Evolutionary conservation across 805 yeast genomes (phyloP).

Genomic region (Starmera caribaea): DNA sequence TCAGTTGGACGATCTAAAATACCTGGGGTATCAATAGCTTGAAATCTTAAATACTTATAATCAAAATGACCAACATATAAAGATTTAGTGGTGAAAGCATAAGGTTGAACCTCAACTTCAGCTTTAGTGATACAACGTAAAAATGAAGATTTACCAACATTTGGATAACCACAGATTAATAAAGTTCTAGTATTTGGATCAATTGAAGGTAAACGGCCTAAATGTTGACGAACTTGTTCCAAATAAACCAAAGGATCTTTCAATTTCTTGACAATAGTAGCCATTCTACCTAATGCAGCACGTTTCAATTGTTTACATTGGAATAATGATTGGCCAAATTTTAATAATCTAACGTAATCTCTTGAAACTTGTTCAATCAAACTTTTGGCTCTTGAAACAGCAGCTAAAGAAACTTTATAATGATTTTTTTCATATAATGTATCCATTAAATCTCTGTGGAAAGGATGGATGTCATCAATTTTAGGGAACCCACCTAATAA

Average conservation of each 20-base stretch:
- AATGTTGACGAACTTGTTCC: slow-evolving; percentile 98
- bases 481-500: slow-evolving; percentile 86
- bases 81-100: slow-evolving; percentile 97
- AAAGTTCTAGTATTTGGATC: slow-evolving; percentile 98
- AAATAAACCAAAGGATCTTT: slow-evolving; percentile 89
- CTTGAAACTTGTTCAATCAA: slow-evolving; percentile 92
- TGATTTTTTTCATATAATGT: slow-evolving; percentile 97
- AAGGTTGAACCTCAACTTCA: slow-evolving; percentile 98
- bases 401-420: slow-evolving; percentile 92
- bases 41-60: slow-evolving; percentile 94
- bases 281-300: slow-evolving; percentile 99
- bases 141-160: slow-evolving; percentile 97
- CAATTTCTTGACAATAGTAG: slow-evolving; percentile 89
- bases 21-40: slow-evolving; percentile 99
- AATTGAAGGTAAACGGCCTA: slow-evolving; percentile 95
- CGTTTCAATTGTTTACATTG: slow-evolving; percentile 98
- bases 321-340: slow-evolving; percentile 95
- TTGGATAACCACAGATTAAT: slow-evolving; percentile 97
- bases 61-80: slow-evolving; percentile 98
- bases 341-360: slow-evolving; percentile 87
- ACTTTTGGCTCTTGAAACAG: slow-evolving; percentile 87
- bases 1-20: slow-evolving; percentile 97
- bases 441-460: slow-evolving; percentile 96
- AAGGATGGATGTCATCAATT: slow-evolving; percentile 95
- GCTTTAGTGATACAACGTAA: slow-evolving; percentile 91